Conservation (phyloP, 306 rosid species). For the Calophaca sinica region DNA sequence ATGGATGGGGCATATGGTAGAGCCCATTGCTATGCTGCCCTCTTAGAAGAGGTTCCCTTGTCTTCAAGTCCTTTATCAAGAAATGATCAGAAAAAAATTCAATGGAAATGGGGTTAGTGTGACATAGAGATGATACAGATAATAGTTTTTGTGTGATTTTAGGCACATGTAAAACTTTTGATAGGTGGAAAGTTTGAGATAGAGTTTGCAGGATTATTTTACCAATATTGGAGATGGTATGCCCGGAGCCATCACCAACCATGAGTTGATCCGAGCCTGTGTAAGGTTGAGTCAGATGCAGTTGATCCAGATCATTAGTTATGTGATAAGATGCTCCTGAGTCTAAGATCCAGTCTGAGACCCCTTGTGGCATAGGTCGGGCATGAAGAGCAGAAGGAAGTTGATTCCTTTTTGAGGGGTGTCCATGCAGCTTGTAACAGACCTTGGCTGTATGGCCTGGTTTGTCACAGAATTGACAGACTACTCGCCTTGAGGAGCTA, state of each 20-base stretch:
- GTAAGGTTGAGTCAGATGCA: background rate
- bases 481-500: background rate
- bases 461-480: conserved; percentile 1
- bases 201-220: background rate
- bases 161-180: too few species aligned
- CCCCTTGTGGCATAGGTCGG: background rate
- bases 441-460: background rate
- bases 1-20: background rate
- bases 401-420: background rate
- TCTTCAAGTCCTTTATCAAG: too few species aligned
- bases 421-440: background rate
- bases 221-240: background rate
- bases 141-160: too few species aligned
- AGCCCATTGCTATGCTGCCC: background rate
- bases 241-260: background rate
- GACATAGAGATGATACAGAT: too few species aligned
- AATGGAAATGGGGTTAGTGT: too few species aligned
- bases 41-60: too few species aligned
- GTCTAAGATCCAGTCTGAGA: background rate
- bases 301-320: background rate
- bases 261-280: background rate
- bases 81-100: too few species aligned
- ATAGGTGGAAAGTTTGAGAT: background rate
- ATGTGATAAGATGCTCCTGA: background rate
- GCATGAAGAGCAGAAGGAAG: background rate